Conservation (phyloP, 2,329 filamentous ascomycete genomes). For the Aspergillus ochraceoroseus region DNA sequence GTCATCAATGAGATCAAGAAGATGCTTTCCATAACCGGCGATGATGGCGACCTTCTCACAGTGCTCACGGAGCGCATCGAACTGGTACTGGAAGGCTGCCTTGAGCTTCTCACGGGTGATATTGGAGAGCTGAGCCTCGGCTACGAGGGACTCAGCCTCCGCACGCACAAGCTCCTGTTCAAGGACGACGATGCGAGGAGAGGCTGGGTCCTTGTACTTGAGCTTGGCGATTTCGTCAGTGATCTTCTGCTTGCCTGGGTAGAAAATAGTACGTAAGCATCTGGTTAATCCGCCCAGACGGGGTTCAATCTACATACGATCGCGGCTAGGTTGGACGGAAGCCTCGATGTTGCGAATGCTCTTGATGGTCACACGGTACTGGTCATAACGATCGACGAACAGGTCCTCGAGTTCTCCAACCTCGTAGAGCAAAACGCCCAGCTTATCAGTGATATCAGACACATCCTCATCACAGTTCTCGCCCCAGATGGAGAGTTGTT, state of each 20-base stretch:
- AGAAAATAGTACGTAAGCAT: constrained; percentile 8
- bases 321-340: constrained; percentile 93
- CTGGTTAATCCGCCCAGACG: too few species aligned
- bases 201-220: constrained; percentile 99
- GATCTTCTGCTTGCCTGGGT: constrained; percentile 91
- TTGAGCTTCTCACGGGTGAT: constrained; percentile 99
- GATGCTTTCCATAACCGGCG: constrained; percentile 93
- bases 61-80: constrained; percentile 94
- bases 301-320: too few species aligned
- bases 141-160: constrained; percentile 97
- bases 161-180: constrained; percentile 98
- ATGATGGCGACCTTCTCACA: constrained; percentile 98
- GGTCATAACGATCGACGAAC: constrained; percentile 97
- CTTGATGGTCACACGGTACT: constrained; percentile 99
- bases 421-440: constrained; percentile 95
- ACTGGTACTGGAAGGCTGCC: constrained; percentile 96
- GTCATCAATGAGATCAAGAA: constrained; percentile 95
- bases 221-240: constrained; percentile 97
- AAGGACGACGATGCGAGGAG: constrained; percentile 91
- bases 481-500: constrained; percentile 98
- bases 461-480: constrained; percentile 95
- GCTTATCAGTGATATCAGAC: constrained; percentile 97
- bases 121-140: constrained; percentile 96
- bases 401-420: constrained; percentile 98
- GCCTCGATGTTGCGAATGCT: constrained; percentile 98